A percentile compares a stretch with the other conserved stretches of the same genome.
phyloP scores from a whole-genome alignment of 75 land plant genomes.

The Sequoia sempervirens region DNA sequence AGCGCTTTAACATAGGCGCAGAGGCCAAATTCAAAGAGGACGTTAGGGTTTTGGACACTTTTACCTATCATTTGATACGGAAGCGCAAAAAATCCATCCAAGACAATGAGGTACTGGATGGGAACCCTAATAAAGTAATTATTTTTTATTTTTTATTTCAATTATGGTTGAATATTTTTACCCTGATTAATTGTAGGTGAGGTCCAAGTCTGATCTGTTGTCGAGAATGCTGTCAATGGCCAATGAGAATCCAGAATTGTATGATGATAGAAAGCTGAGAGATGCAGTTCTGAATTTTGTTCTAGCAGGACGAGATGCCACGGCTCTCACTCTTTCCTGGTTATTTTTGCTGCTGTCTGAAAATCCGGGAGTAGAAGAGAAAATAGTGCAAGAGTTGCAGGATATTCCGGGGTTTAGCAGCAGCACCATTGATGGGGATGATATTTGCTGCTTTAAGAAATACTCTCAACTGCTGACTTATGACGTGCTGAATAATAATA shows the following conservation, averaged over 20 bases:
- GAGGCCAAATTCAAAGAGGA: conserved; percentile 13
- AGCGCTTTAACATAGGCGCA: conserved; percentile 15
- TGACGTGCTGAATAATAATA: conserved; percentile 33
- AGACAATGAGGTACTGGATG: neutral
- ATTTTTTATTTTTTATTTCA: neutral
- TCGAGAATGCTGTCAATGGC: neutral
- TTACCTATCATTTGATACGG: conserved; percentile 12
- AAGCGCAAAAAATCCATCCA: conserved; percentile 9
- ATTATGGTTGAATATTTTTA: neutral
- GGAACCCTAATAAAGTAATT: neutral
- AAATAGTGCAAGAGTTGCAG: conserved; percentile 19
- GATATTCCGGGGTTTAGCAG: conserved; percentile 8
- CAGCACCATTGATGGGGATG: neutral
- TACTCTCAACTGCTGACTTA: conserved; percentile 43
- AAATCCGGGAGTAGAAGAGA: conserved; percentile 22
- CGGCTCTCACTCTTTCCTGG: conserved; percentile 18
- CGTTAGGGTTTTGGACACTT: conserved; percentile 10
- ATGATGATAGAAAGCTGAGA: conserved; percentile 12
- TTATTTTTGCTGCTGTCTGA: conserved; percentile 18
- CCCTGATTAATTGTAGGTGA: conserved; percentile 10
- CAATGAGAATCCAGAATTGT: neutral
- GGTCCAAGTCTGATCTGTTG: neutral
- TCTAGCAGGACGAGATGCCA: conserved; percentile 18
- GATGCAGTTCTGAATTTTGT: conserved; percentile 19
- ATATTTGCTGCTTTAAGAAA: conserved; percentile 7